A percentile compares a stretch with the other conserved stretches of the same genome.
These are phyloP conservation scores for Lolium perenne DNA, from an alignment of 176 grass and related monocot genomes.

Conservation along the genomic window DNA sequence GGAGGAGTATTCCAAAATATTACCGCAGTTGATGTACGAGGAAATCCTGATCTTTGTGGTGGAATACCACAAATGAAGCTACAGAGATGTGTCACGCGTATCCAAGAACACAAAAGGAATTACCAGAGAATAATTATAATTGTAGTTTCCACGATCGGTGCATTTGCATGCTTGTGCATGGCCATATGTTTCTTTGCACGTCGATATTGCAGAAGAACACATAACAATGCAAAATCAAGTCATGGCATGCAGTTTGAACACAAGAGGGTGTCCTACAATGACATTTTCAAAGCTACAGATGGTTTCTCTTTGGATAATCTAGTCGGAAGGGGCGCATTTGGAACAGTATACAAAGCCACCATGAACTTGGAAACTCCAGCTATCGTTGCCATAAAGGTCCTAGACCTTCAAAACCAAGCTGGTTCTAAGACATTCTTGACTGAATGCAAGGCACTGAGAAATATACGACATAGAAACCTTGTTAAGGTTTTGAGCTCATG, in stretches of 20 bases:
- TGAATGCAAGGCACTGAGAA: constrained; percentile 56
- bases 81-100: background rate
- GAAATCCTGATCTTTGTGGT: constrained; percentile 45
- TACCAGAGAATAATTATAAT: background rate
- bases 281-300: constrained; percentile 49
- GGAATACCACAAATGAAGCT: constrained; percentile 19
- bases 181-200: background rate
- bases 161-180: background rate
- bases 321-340: constrained; percentile 47
- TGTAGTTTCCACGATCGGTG: background rate
- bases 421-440: constrained; percentile 51
- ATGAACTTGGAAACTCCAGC: constrained; percentile 22
- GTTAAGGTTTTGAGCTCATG: constrained; percentile 54
- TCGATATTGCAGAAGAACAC: background rate
- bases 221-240: background rate
- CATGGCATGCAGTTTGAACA: background rate
- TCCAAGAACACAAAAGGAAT: background rate
- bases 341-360: constrained; percentile 52
- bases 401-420: constrained; percentile 48
- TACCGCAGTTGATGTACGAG: constrained; percentile 28
- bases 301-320: constrained; percentile 46
- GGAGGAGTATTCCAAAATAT: constrained; percentile 25
- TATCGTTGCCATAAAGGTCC: constrained; percentile 54
- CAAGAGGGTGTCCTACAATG: constrained; percentile 46
- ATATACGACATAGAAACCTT: constrained; percentile 54